Base-by-base conservation (phyloP, 805 yeast genomes). In the Lachancea thermotolerans region DNA sequence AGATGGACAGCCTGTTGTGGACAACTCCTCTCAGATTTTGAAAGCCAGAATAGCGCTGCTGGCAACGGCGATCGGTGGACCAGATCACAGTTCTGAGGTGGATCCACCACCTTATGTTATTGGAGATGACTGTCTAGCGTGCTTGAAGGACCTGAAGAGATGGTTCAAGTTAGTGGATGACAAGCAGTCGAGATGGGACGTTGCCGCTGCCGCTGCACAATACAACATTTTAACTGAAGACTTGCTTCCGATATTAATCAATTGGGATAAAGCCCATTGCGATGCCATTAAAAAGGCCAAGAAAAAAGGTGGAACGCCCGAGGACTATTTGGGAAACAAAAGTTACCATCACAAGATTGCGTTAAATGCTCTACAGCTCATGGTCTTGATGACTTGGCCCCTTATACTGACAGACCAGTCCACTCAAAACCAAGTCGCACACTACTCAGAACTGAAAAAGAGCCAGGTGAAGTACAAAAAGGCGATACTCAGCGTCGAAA, bases 161-260 rank as follows among this genome's bases (percentile, higher is more conserved):
- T 91, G 98, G 96, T 75, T 93, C 44, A 80, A 79, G 52, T 72
- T 83, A 1, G 90, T 86, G 38, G 98, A 91, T 62, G 93, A 86
- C 46, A 73, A 73, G 36, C 73, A 78, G 42, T 72, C 77, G 43
- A 71, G 81, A 12, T 82, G 80, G 72, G 88, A 83, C 49, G 96
- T 91, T 4, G 95, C 96, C 0, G 72, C 85, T 41, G 95, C 96
- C 0, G 82, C 95, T 50, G 85, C 88, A 4, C 91, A 85, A 44
- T 79, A 85, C 11, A 83, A 84, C 1, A 69, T 93, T 10, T 82
- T 91, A 5, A 60, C 70, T 1, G 79, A 78, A 53, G 98, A 91
- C 64, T 64, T 93, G 44, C 60, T 83, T 5, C 83, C 81, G 9
- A 88, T 93, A 18, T 60, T 93, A 37, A 72, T 83, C 18, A 81